Conservation (phyloP, 208 protist genomes). For the Acanthamoeba triangularis region DNA sequence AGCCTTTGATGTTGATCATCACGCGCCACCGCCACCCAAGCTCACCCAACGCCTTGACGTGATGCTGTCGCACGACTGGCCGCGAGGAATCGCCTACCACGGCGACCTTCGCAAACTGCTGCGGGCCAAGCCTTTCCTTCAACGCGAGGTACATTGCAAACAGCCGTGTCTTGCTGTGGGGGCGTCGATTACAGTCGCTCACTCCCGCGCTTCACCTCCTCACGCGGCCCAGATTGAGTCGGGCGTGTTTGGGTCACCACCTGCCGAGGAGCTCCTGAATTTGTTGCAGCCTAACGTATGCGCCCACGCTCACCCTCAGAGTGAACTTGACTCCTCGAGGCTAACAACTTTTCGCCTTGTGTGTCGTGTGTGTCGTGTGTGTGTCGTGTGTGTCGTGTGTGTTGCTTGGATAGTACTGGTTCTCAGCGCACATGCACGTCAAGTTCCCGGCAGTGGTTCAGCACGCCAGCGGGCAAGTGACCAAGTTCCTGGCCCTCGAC, state of each 20-base stretch:
- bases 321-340: too few relatives aligned
- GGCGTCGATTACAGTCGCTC: not conserved
- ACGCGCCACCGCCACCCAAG: too few relatives aligned
- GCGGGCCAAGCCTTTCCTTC: slow-evolving; percentile 80
- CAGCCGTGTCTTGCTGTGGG: not conserved
- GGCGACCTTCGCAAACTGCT: slow-evolving; percentile 87
- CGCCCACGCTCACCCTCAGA: too few relatives aligned
- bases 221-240: not conserved
- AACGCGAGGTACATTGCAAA: slow-evolving; percentile 35
- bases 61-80: slow-evolving; percentile 94
- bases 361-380: too few relatives aligned
- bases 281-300: slow-evolving; percentile 81
- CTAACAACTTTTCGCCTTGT: too few relatives aligned
- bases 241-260: slow-evolving; percentile 78
- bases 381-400: not conserved
- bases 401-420: slow-evolving; percentile 86
- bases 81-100: slow-evolving; percentile 83
- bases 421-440: slow-evolving; percentile 92
- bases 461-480: slow-evolving; percentile 73
- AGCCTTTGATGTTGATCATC: too few relatives aligned
- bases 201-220: not conserved
- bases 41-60: slow-evolving; percentile 85
- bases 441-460: slow-evolving; percentile 90
- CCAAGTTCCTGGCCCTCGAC: slow-evolving; percentile 92
- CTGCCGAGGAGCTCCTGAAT: slow-evolving; percentile 79